Evolutionary conservation across 495 filamentous ascomycete genomes (phyloP).

Genomic region (Aspergillus biplanus): DNA sequence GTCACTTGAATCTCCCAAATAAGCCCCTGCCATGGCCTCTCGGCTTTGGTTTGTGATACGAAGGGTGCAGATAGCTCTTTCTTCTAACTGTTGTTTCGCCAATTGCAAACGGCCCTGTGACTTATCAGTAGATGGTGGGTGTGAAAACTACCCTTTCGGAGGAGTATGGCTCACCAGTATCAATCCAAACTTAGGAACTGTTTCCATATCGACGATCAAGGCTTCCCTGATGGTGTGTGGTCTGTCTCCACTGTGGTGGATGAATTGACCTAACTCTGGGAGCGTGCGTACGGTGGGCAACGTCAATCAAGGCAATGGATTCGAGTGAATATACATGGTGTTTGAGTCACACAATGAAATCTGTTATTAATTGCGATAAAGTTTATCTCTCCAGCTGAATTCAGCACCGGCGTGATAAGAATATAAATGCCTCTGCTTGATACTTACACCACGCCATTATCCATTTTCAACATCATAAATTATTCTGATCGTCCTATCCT

Average conservation of each 20-base stretch:
- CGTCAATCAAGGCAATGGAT: neutral
- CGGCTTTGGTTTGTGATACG: too few species aligned
- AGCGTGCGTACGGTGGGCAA: neutral
- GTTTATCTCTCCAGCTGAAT: too few species aligned
- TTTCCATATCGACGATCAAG: conserved; percentile 19
- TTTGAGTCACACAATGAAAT: neutral
- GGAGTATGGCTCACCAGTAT: conserved; percentile 17
- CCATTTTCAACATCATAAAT: neutral
- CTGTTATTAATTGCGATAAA: too few species aligned
- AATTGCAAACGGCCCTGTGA: conserved; percentile 5
- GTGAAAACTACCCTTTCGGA: conserved; percentile 1
- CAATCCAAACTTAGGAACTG: conserved; percentile 40
- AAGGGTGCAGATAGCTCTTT: too few species aligned
- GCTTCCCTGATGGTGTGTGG: neutral
- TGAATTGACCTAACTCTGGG: neutral
- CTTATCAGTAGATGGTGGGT: conserved; percentile 2
- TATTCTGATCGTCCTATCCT: neutral
- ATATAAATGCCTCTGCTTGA: neutral
- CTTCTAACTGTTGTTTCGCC: neutral
- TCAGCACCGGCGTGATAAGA: neutral
- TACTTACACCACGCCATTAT: neutral
- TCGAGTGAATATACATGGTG: neutral
- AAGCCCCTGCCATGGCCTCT: too few species aligned
- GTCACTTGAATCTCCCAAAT: too few species aligned
- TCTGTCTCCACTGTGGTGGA: neutral